Conservation (phyloP, 1,284 basidiomycete species). For the Heliocybe sulcata region DNA sequence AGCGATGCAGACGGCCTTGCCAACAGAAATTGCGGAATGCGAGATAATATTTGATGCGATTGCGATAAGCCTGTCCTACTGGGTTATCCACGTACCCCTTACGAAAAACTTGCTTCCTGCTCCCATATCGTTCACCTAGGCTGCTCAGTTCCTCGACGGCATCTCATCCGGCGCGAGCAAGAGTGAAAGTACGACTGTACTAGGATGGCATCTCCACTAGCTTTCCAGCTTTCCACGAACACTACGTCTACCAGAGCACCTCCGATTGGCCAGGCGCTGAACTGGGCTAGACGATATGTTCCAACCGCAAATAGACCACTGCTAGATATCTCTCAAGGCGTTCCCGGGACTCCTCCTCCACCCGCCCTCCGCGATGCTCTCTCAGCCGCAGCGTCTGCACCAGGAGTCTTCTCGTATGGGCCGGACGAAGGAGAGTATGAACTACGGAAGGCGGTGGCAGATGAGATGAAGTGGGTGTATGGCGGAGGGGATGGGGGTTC, state of each 20-base stretch:
- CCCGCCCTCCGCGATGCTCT: slow-evolving; percentile 44
- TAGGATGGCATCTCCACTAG: neutral
- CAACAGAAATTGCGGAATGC: no score
- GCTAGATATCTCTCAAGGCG: slow-evolving; percentile 75
- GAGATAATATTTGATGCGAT: no score
- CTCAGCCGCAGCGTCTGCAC: slow-evolving; percentile 35
- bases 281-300: slow-evolving; percentile 52
- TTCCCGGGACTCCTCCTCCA: slow-evolving; percentile 64
- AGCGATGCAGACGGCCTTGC: no score
- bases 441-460: slow-evolving; percentile 50
- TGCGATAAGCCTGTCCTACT: no score
- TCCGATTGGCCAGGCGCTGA: slow-evolving; percentile 56
- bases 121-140: no score
- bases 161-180: no score
- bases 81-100: no score
- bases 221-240: slow-evolving; percentile 4
- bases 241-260: slow-evolving; percentile 5
- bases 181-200: no score
- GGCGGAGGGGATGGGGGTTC: slow-evolving; percentile 16
- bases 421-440: slow-evolving; percentile 56
- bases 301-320: slow-evolving; percentile 39
- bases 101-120: no score
- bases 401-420: slow-evolving; percentile 39
- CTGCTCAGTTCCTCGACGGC: no score
- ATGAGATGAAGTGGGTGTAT: slow-evolving; percentile 65